Base-by-base conservation (phyloP, 225 moss, liverwort and hornwort species). In the Polytrichum formosum region DNA sequence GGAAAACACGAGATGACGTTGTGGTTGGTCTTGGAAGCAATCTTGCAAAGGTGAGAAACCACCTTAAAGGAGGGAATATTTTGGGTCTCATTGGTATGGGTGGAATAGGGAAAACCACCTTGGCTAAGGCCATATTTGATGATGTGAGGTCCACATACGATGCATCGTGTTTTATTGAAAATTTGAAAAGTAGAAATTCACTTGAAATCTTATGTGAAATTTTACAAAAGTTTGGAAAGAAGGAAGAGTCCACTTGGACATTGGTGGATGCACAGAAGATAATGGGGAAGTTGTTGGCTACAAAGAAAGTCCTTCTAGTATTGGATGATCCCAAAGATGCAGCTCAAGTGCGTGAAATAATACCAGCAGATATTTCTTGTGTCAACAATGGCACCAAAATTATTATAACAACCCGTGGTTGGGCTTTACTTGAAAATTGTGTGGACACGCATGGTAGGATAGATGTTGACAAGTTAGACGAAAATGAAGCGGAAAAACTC, bases 51-150 rank as follows among this genome's bases (percentile, higher is more conserved):
- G 37, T 46, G 46, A 18, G 26, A 25, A 17, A 46, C 13, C 21
- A 13, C 3, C 37, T 67, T 0, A 1, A 67, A 46, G 2, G 18
- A 53, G 67, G 16, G 6, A 25, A 22, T 20, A 67, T 20, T 19
- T 19, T 53, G 20, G 67, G 67, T 29, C 56, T 70, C 6, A 31
- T 58, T 28, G 69, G 69, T 9, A 21, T 70, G 69, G 69, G 69
- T 20, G 69, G 69, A 29, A 70, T 70, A 27, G 69, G 69, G 6
- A 70, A 70, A n/a, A 20, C 69, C 25, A 70, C 69, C 26, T 19
- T 70, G 56, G 69, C 29, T 26, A 70, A 59, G 5, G 69, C 69
- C 16, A 16, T 70, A 27, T 54, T 10, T 59, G 26, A 70, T 28
- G 19, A 70, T 18, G 21, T 59, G 16, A 28, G 0, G 23, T 29